phyloP scores from a whole-genome alignment of 345 rosid species.

The Hypericum androsaemum region DNA sequence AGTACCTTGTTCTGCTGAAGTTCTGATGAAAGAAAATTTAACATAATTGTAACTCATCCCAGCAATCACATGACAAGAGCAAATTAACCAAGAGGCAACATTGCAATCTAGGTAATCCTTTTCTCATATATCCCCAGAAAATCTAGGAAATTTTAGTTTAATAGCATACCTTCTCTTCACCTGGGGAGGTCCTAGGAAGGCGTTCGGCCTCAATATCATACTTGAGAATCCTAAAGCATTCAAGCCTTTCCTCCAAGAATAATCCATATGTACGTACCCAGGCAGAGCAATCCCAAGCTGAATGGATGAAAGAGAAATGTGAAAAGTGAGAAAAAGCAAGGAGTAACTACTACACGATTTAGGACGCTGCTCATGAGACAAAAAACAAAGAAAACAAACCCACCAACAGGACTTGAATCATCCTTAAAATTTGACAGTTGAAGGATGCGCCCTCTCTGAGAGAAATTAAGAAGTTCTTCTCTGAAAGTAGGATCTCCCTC shows the following conservation, averaged over 20 bases:
- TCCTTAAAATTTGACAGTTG: slow-evolving; percentile 94
- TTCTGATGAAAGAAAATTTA: slow-evolving; percentile 43
- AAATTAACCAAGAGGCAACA: no score
- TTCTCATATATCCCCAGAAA: neutral
- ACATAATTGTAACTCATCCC: neutral
- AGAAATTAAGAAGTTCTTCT: slow-evolving; percentile 74
- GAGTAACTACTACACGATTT: neutral
- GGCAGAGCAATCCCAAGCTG: slow-evolving; percentile 6
- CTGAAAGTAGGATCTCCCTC: slow-evolving; percentile 95
- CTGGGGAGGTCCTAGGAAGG: slow-evolving; percentile 11
- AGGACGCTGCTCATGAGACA: neutral
- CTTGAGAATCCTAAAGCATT: neutral
- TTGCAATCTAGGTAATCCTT: no score
- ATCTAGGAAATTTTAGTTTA: neutral
- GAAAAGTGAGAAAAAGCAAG: neutral
- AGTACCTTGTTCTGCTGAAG: slow-evolving; percentile 79
- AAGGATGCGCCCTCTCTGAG: slow-evolving; percentile 76
- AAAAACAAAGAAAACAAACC: neutral
- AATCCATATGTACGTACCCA: slow-evolving; percentile 4
- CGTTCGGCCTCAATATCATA: slow-evolving; percentile 5
- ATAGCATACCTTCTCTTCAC: slow-evolving; percentile 64
- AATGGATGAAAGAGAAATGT: neutral
- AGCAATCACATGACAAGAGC: neutral
- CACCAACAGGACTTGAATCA: slow-evolving; percentile 94
- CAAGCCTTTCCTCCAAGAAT: slow-evolving; percentile 5